Evolutionary conservation across 768 basidiomycete species (phyloP), one percentile per base, ranked within the genome.

Genomic region (Lactarius sanguifluus): DNA sequence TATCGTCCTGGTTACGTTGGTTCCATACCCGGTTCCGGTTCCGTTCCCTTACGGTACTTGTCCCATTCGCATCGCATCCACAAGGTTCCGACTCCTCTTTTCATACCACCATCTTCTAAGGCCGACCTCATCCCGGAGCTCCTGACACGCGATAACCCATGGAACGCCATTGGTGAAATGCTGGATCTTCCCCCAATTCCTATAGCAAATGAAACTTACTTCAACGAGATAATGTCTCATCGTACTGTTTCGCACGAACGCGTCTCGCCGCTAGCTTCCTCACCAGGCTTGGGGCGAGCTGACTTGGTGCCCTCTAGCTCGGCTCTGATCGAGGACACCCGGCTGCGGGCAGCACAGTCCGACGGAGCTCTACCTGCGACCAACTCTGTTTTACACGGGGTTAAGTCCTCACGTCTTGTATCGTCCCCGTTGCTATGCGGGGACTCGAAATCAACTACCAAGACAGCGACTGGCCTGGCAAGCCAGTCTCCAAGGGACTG

Each of bases 151-250:
- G 23, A 43, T 16, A 54, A 70, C 30, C 67, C 70, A 23, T 70
- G 70, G 70, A 70, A 69, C 34, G 61, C 54, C 23, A 70, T 70
- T 18, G 70, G 70, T 3, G 54, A 66, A 28, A 23, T 70, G 20
- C n/a, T 70, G 7, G 47, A 25, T 47, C 68, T 70, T 38, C 61
- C 67, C 23, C 58, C 68, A 5, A 66, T 69, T 28, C 68, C 68
- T 36, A 15, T 57, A 15, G 52, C 68, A 23, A 61, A 69, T 45
- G 41, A 50, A 18, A 25, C 52, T 0, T 67, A 60, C 57, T 38
- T 67, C 30, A 36, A 41, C 25, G 47, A 23, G 25, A 54, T 67
- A n/a, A 15, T 57, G 18, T 54, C 55, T 38, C 57, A 18, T 34
- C 34, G 38, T n/a, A 30, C 25, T 18, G 34, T 34, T 34, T 30